Percentiles rank a stretch among this genome's conserved stretches.
phyloP scores from a whole-genome alignment of 192 early-diverging fungal genomes.

The Umbelopsis isabellina region DNA sequence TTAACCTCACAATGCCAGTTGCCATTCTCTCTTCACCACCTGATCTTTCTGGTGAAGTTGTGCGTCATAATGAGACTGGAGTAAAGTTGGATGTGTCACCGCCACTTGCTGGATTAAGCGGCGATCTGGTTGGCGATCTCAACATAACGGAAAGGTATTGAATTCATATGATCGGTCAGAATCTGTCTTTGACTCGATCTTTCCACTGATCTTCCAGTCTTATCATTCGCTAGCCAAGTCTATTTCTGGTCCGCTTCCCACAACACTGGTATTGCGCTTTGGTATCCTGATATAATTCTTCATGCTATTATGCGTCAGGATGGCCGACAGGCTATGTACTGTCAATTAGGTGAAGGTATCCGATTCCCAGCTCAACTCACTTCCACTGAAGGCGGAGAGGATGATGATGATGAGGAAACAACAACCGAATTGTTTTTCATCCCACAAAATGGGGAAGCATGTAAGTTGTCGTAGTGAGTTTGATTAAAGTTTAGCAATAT shows the following conservation, averaged over 20 bases:
- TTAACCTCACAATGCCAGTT: constrained; percentile 34
- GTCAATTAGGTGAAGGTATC: constrained; percentile 56
- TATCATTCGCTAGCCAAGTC: constrained; percentile 44
- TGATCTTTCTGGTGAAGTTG: constrained; percentile 7
- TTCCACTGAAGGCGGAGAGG: constrained; percentile 32
- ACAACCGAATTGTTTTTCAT: constrained; percentile 62
- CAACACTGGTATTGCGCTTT: constrained; percentile 55
- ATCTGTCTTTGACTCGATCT: not conserved
- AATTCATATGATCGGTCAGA: not conserved
- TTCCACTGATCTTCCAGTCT: not conserved
- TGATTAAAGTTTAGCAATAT: not conserved
- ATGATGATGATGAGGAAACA: constrained; percentile 48
- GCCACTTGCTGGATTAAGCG: constrained; percentile 27
- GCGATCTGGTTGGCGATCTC: constrained; percentile 47
- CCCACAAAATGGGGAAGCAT: constrained; percentile 55
- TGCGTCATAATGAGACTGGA: constrained; percentile 28
- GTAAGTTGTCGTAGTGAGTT: constrained; percentile 43
- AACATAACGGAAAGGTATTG: constrained; percentile 52
- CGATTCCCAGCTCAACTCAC: constrained; percentile 42
- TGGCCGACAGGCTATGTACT: constrained; percentile 63
- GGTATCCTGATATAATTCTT: constrained; percentile 69
- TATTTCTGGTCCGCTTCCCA: constrained; percentile 54
- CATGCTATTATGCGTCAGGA: constrained; percentile 67
- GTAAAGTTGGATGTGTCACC: constrained; percentile 33
- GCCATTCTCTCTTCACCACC: constrained; percentile 35